Percentiles rank a stretch among this genome's conserved stretches.
These are phyloP conservation scores for Diplocarpon mali DNA, from an alignment of 2,329 filamentous ascomycete species.

Conservation along the genomic window DNA sequence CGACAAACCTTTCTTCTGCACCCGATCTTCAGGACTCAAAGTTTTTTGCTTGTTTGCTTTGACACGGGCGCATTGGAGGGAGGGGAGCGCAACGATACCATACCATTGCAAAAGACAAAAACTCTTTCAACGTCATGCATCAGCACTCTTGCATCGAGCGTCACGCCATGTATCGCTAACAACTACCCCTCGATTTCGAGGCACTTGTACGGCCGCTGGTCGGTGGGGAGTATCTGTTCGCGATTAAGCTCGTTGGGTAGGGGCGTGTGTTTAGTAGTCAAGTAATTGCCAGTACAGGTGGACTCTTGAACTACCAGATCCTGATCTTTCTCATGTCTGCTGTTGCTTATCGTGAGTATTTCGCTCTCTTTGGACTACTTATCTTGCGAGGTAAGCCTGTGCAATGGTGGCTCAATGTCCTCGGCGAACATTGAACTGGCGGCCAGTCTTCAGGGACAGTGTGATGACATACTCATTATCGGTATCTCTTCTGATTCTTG, in stretches of 20 bases:
- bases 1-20: constrained; percentile 17
- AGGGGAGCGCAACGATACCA: constrained; percentile 12
- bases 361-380: no score
- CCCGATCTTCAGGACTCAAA: constrained; percentile 6
- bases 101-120: constrained; percentile 21
- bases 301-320: background rate
- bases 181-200: background rate
- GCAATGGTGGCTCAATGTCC: no score
- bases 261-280: constrained; percentile 11
- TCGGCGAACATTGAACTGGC: no score
- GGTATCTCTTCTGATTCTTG: no score
- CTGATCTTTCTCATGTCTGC: no score
- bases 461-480: no score
- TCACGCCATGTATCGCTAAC: constrained; percentile 2
- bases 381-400: background rate
- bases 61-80: constrained; percentile 12
- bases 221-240: constrained; percentile 12
- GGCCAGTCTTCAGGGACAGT: no score
- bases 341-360: background rate
- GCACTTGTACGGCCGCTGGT: constrained; percentile 13
- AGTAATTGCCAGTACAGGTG: constrained; percentile 13
- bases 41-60: constrained; percentile 6
- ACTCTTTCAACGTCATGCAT: constrained; percentile 10
- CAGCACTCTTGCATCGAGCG: constrained; percentile 7
- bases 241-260: constrained; percentile 3